These are phyloP conservation scores for Hypoxylon sp. DNA, from an alignment of 2,329 filamentous ascomycete genomes.

Conservation along the genomic window DNA sequence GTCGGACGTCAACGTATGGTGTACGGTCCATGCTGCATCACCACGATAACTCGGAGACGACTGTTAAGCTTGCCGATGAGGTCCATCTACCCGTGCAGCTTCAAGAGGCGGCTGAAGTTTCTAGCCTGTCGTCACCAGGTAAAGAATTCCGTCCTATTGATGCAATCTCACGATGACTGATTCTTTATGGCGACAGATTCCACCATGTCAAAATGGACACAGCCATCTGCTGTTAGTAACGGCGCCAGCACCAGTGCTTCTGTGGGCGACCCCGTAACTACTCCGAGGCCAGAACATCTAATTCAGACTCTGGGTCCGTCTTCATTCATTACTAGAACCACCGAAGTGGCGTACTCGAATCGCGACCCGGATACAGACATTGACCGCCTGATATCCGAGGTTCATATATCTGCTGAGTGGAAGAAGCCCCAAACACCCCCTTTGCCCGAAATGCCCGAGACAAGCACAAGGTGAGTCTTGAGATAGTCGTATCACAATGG, in stretches of 20 bases:
- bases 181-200: constrained; percentile 53
- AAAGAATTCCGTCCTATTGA: constrained; percentile 19
- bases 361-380: constrained; percentile 51
- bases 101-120: constrained; percentile 39
- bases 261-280: constrained; percentile 45
- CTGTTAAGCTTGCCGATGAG: constrained; percentile 39
- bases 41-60: constrained; percentile 39
- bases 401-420: constrained; percentile 53
- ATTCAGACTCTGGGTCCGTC: constrained; percentile 57
- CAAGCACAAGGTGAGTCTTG: constrained; percentile 45
- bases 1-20: constrained; percentile 42
- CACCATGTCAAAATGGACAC: constrained; percentile 59
- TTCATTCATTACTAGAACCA: constrained; percentile 58
- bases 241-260: constrained; percentile 52
- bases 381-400: constrained; percentile 53
- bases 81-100: constrained; percentile 35
- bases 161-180: constrained; percentile 26
- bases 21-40: constrained; percentile 44
- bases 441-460: constrained; percentile 48
- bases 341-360: constrained; percentile 54
- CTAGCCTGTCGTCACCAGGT: constrained; percentile 54
- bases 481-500: constrained; percentile 11
- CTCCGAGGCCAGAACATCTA: constrained; percentile 49
- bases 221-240: constrained; percentile 50
- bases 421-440: constrained; percentile 46